Percentiles rank a stretch among this genome's conserved stretches.
phyloP scores from a whole-genome alignment of 495 filamentous ascomycete genomes.

The Hypoxylon trugodes region DNA sequence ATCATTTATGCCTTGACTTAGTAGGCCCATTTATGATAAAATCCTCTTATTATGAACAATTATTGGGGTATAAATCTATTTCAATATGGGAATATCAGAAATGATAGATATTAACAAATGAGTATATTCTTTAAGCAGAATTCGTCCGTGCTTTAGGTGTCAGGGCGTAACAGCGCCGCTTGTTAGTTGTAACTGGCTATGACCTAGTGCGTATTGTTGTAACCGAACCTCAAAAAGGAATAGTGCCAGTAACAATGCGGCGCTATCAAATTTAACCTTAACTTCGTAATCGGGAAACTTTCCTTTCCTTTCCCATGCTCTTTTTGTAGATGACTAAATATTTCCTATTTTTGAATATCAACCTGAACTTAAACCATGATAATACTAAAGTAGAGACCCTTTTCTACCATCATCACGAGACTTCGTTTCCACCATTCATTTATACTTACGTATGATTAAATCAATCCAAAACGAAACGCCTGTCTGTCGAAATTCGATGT shows the following conservation, averaged over 20 bases:
- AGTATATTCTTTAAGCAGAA: not conserved
- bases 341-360: too few species aligned
- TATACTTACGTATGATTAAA: too few species aligned
- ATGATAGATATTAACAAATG: too few species aligned
- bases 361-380: too few species aligned
- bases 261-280: slow-evolving; percentile 8
- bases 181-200: slow-evolving; percentile 8
- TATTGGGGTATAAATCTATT: slow-evolving; percentile 5
- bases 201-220: slow-evolving; percentile 24
- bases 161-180: slow-evolving; percentile 26
- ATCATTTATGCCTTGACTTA: not conserved
- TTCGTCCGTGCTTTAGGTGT: slow-evolving; percentile 22
- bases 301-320: too few species aligned
- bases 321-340: too few species aligned
- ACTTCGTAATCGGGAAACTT: slow-evolving; percentile 1
- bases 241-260: slow-evolving; percentile 5
- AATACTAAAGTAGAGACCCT: too few species aligned
- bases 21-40: too few species aligned
- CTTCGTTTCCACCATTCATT: too few species aligned
- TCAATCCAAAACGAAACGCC: slow-evolving; percentile 6
- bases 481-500: not conserved
- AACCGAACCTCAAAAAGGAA: slow-evolving; percentile 29
- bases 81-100: slow-evolving; percentile 3
- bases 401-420: too few species aligned
- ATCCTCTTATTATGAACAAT: too few species aligned